These are phyloP conservation scores for Curvularia sp. DNA, from an alignment of 2,329 filamentous ascomycete genomes.

Conservation along the genomic window DNA sequence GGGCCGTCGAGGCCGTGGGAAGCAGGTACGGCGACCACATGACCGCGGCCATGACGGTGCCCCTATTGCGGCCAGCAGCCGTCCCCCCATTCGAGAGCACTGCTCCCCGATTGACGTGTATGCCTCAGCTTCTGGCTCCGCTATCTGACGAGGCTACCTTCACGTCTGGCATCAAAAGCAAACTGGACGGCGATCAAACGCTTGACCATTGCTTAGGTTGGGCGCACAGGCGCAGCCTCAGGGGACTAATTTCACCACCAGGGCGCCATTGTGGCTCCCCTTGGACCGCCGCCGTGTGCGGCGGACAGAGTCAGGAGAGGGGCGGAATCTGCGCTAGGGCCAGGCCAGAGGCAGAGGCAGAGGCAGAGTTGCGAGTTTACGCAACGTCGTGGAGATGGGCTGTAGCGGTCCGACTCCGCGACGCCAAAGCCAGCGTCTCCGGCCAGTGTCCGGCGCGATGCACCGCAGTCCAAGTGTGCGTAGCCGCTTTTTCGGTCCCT, in stretches of 20 bases:
- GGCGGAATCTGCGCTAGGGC: constrained; percentile 32
- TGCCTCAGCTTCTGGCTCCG: constrained; percentile 29
- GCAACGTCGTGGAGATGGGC: constrained; percentile 34
- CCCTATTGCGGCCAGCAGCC: constrained; percentile 18
- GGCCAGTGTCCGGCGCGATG: constrained; percentile 27
- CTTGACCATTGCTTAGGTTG: constrained; percentile 45
- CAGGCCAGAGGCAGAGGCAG: constrained; percentile 12
- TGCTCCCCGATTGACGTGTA: constrained; percentile 31
- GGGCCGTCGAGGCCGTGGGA: constrained; percentile 9
- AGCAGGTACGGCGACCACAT: constrained; percentile 34
- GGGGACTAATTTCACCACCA: constrained; percentile 41
- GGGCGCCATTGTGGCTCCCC: constrained; percentile 18
- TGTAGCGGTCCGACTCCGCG: constrained; percentile 32
- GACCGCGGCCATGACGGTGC: neutral
- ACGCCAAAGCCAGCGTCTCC: constrained; percentile 19
- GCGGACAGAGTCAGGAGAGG: constrained; percentile 27
- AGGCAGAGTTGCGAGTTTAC: constrained; percentile 24
- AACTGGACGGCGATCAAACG: constrained; percentile 51
- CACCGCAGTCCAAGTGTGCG: constrained; percentile 8
- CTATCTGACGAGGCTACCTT: constrained; percentile 34
- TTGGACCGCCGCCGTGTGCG: constrained; percentile 24
- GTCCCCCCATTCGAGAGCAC: neutral
- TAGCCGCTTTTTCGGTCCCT: constrained; percentile 26
- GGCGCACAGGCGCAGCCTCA: constrained; percentile 37
- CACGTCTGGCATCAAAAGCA: constrained; percentile 32